These are phyloP conservation scores for Diaporthe vaccinii DNA, from an alignment of 2,329 filamentous ascomycete species.

Conservation along the genomic window DNA sequence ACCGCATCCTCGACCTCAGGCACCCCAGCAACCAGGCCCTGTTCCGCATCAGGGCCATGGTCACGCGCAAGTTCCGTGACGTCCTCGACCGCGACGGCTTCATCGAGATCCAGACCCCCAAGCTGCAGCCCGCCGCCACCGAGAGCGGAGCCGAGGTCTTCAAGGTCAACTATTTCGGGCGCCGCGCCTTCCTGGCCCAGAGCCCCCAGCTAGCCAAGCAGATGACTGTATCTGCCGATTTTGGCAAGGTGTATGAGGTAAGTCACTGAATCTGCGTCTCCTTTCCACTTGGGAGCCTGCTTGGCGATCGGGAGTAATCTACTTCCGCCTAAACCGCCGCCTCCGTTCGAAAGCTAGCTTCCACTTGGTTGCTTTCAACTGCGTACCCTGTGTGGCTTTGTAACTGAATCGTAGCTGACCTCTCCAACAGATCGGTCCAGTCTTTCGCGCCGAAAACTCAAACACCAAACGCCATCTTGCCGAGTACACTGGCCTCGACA, in stretches of 20 bases:
- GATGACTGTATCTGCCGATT: constrained; percentile 91
- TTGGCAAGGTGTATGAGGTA: constrained; percentile 86
- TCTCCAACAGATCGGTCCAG: constrained; percentile 73
- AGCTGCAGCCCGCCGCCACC: constrained; percentile 89
- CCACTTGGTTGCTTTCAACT: neutral
- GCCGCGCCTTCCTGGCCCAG: constrained; percentile 89
- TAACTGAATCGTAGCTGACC: constrained; percentile 4
- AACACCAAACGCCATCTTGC: constrained; percentile 96
- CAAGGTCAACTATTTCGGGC: constrained; percentile 90
- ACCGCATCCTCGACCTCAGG: constrained; percentile 86
- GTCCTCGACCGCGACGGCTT: constrained; percentile 83
- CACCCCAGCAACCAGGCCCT: constrained; percentile 90
- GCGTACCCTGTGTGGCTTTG: neutral
- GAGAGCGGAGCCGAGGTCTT: constrained; percentile 95
- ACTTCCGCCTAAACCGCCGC: neutral
- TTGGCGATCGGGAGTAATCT: neutral
- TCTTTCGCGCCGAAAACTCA: constrained; percentile 95
- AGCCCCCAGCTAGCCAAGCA: constrained; percentile 94
- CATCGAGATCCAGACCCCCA: constrained; percentile 94
- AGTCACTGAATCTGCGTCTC: constrained; percentile 42
- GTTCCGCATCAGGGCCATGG: constrained; percentile 86
- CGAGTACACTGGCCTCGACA: constrained; percentile 91
- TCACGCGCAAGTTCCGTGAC: constrained; percentile 83
- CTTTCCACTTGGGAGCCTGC: neutral
- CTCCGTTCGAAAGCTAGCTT: too few species aligned